Percentiles rank a stretch among this genome's conserved stretches.
Conservation (phyloP, 1,284 basidiomycete genomes). For the Ceratobasidium sp. region DNA sequence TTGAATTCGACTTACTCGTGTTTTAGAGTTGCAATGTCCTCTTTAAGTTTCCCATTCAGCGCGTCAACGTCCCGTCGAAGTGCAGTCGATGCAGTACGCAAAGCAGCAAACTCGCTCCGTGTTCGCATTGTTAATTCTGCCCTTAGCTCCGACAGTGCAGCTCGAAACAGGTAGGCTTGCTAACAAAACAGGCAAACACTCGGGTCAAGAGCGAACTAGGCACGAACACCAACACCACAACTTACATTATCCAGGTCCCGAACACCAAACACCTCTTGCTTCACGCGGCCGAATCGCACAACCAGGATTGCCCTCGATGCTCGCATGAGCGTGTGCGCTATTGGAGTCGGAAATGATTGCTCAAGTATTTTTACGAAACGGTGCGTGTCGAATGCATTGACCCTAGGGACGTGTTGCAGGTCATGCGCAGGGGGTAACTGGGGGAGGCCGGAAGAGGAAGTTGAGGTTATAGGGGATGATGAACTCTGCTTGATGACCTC, state of each 20-base stretch:
- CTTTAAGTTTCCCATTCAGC: slow-evolving; percentile 91
- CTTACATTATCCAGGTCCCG: slow-evolving; percentile 93
- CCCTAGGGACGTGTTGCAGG: slow-evolving; percentile 3
- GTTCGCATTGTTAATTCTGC: slow-evolving; percentile 87
- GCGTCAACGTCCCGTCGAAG: slow-evolving; percentile 90
- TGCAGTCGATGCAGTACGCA: slow-evolving; percentile 75
- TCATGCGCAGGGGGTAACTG: slow-evolving; percentile 17
- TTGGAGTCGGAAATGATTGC: slow-evolving; percentile 72
- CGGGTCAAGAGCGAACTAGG: background rate
- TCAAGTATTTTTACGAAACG: slow-evolving; percentile 73
- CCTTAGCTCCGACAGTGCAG: slow-evolving; percentile 90
- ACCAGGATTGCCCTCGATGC: slow-evolving; percentile 84
- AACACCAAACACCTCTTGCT: slow-evolving; percentile 76
- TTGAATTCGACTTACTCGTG: slow-evolving; percentile 75
- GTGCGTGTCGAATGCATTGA: slow-evolving; percentile 53
- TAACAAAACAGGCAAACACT: slow-evolving; percentile 53
- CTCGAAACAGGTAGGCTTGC: slow-evolving; percentile 97
- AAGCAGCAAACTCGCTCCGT: slow-evolving; percentile 84
- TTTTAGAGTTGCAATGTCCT: slow-evolving; percentile 88
- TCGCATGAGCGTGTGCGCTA: slow-evolving; percentile 84
- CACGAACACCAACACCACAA: slow-evolving; percentile 48
- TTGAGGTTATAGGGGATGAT: slow-evolving; percentile 5
- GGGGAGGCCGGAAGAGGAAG: slow-evolving; percentile 17
- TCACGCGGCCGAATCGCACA: slow-evolving; percentile 78
- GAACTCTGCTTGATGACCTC: slow-evolving; percentile 18